These are phyloP conservation scores for Fusarium pseudoanthophilum DNA, from an alignment of 2,329 filamentous ascomycete genomes.

Conservation along the genomic window DNA sequence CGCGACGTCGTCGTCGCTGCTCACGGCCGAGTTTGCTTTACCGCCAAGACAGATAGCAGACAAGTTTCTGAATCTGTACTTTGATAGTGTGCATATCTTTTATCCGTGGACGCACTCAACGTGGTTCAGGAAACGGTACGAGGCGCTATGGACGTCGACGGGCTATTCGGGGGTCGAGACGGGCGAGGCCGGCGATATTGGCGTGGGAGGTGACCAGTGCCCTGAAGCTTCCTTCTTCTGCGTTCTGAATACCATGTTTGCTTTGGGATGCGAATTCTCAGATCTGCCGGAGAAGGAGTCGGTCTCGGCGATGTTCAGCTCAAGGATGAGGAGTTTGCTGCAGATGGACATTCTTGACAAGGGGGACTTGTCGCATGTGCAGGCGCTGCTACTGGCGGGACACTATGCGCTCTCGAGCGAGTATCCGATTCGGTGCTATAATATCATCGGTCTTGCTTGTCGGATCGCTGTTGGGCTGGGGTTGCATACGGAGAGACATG, in stretches of 20 bases:
- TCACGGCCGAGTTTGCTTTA: background rate
- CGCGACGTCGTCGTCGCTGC: rapidly evolving
- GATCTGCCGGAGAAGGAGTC: background rate
- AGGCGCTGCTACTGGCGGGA: background rate
- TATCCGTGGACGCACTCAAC: conserved; percentile 12
- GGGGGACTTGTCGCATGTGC: background rate
- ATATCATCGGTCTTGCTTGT: background rate
- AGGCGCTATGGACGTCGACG: background rate
- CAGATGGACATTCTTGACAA: background rate
- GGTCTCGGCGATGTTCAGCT: background rate
- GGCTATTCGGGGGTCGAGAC: background rate
- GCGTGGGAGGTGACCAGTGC: background rate
- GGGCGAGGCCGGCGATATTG: background rate
- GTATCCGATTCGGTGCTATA: background rate
- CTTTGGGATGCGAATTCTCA: background rate
- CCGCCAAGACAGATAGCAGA: background rate
- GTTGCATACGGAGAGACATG: background rate
- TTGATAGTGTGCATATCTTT: background rate
- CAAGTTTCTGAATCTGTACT: background rate
- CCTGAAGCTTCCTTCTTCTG: background rate
- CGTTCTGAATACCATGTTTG: background rate
- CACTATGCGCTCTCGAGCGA: background rate
- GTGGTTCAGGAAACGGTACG: background rate
- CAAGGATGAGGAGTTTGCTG: background rate
- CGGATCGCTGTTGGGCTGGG: background rate